Base-by-base conservation (phyloP, 352 stramenopile species). In the Saprolegnia diclina region DNA sequence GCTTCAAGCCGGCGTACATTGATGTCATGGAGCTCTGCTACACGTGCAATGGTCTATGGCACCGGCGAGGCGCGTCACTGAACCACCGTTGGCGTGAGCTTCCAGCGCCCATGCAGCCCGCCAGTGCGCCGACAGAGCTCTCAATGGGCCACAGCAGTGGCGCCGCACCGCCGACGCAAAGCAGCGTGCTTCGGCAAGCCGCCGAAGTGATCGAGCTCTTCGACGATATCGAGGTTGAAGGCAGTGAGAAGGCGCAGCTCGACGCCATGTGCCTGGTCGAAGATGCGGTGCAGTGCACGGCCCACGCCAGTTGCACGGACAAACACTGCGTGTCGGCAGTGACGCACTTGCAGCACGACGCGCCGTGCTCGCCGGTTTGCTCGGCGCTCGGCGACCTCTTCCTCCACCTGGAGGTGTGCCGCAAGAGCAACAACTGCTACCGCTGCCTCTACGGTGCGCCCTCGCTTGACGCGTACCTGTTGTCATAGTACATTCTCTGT, bases 251-350 rank as follows among this genome's bases (percentile, higher is more conserved):
- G 35, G 35, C 24, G 35, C 52, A 59, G 19, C n/a, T 59, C 13
- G 52, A 59, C 19, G 52, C 52, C 16, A 59, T 59, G 52, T 59
- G 52, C 35, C 1, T n/a, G 2, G 19, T 59, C 13, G 52, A 59
- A 40, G 52, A 59, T 59, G 52, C 52, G 16, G n/a, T 59, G 13
- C 52, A 59, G 35, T 59, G 52, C 35, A 59, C 52, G 16, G 11
- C 11, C 52, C 2, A 42, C 35, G 52, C 11, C 2, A 24, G 19
- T 16, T 59, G 52, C 35, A 35, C 24, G 24, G 9, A 59, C 16
- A 9, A 16, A 3, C 13, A 16, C 13, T 59, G 52, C 35, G 4
- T 9, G 19, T 4, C 52, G 2, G 19, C 19, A 19, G 24, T 59
- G 24, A 18, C 11, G 52, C 52, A 59, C 52, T 21, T 59, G 24